Evolutionary conservation across 148 eudicot species (phyloP).

Genomic region (Rhododendron kiyosumense): DNA sequence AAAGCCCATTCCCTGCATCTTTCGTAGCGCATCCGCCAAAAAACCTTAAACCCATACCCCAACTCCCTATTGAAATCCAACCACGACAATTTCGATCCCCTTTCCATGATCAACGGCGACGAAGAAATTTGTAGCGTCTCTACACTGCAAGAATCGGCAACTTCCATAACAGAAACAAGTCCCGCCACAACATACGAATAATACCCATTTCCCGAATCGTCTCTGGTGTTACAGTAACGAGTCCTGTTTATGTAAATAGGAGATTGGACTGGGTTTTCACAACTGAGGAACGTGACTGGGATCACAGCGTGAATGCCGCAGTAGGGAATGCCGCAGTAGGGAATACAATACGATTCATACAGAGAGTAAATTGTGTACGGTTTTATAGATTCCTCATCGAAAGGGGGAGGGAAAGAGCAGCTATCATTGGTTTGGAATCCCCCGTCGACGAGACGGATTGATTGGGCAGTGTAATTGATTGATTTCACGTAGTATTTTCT

Average conservation of each 20-base stretch:
- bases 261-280: background rate
- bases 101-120: background rate
- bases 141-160: too few species aligned
- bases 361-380: too few species aligned
- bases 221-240: background rate
- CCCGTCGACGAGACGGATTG: slow-evolving; percentile 4
- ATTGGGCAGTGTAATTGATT: slow-evolving; percentile 4
- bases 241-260: background rate
- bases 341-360: too few species aligned
- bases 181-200: background rate
- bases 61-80: background rate
- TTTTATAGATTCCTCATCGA: too few species aligned
- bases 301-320: too few species aligned
- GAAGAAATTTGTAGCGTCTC: too few species aligned
- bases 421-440: background rate
- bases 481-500: slow-evolving; percentile 16
- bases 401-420: background rate
- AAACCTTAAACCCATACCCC: too few species aligned
- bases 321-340: too few species aligned
- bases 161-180: too few species aligned
- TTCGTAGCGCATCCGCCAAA: too few species aligned
- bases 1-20: too few species aligned
- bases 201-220: background rate
- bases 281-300: too few species aligned
- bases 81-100: background rate